These are phyloP conservation scores for Fusarium sp. DNA, from an alignment of 2,329 filamentous ascomycete species.

Conservation along the genomic window DNA sequence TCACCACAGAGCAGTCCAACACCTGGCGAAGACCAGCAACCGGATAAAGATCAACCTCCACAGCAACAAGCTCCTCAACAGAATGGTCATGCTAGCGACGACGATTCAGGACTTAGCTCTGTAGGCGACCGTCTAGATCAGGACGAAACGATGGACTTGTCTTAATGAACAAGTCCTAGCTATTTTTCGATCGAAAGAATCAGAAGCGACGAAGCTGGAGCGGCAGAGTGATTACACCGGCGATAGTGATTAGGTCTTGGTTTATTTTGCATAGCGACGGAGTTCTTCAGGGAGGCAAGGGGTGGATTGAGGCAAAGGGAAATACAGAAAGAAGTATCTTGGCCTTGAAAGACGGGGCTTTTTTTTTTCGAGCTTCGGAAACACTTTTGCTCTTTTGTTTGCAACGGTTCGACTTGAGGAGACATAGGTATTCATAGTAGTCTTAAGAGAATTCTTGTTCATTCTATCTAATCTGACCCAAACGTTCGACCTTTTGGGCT, in stretches of 20 bases:
- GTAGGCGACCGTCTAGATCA: constrained; percentile 61
- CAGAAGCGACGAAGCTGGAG: background rate
- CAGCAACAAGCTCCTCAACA: constrained; percentile 30
- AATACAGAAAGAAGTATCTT: constrained; percentile 16
- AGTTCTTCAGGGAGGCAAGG: constrained; percentile 38
- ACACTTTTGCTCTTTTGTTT: constrained; percentile 11
- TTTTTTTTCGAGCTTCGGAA: background rate
- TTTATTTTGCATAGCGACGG: constrained; percentile 47
- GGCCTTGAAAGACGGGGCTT: constrained; percentile 2
- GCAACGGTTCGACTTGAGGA: background rate
- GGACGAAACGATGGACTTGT: constrained; percentile 61
- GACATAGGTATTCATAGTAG: background rate
- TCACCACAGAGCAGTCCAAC: constrained; percentile 23
- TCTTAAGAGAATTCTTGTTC: background rate
- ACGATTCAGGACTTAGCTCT: constrained; percentile 67
- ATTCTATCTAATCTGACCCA: background rate
- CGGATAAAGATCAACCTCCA: constrained; percentile 7
- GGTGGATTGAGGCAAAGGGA: constrained; percentile 14
- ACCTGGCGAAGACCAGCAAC: constrained; percentile 16
- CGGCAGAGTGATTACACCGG: background rate
- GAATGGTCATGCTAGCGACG: constrained; percentile 46
- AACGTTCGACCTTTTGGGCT: background rate
- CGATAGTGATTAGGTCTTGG: constrained; percentile 13
- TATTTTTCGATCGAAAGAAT: background rate
- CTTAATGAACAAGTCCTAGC: constrained; percentile 39